Conservation (phyloP, 148 eudicot species). For the Rhododendron griersonianum region DNA sequence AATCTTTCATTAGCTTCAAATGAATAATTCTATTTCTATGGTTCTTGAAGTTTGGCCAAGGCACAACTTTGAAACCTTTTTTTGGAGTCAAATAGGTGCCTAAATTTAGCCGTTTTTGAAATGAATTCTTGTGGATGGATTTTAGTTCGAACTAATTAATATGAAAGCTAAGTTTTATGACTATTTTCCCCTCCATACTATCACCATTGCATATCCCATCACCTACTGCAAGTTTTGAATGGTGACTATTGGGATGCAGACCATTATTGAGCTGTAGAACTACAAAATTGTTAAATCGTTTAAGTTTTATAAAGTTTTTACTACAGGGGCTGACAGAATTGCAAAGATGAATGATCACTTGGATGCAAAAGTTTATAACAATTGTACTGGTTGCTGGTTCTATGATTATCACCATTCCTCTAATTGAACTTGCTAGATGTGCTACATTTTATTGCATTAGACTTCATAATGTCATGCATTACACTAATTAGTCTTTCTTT, state of each 20-base stretch:
- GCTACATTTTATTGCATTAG: not conserved
- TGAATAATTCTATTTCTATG: not conserved
- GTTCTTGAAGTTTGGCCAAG: not conserved
- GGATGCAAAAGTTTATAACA: not conserved
- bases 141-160: not conserved
- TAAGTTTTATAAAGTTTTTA: not conserved
- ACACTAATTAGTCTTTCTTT: conserved; percentile 4
- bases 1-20: not conserved
- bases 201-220: not conserved
- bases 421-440: not conserved
- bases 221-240: not conserved
- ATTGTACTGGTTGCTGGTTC: not conserved
- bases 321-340: not conserved
- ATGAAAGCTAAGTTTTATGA: not conserved
- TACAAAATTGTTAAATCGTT: not conserved
- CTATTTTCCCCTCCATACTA: not conserved
- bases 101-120: not conserved
- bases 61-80: not conserved
- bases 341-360: not conserved
- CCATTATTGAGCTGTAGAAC: not conserved
- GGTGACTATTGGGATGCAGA: not conserved
- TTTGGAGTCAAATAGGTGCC: not conserved
- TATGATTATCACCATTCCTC: not conserved
- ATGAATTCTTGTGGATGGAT: not conserved
- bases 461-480: not conserved